phyloP scores from a whole-genome alignment of 169 alveolate species.

The Miamiensis avidus region DNA sequence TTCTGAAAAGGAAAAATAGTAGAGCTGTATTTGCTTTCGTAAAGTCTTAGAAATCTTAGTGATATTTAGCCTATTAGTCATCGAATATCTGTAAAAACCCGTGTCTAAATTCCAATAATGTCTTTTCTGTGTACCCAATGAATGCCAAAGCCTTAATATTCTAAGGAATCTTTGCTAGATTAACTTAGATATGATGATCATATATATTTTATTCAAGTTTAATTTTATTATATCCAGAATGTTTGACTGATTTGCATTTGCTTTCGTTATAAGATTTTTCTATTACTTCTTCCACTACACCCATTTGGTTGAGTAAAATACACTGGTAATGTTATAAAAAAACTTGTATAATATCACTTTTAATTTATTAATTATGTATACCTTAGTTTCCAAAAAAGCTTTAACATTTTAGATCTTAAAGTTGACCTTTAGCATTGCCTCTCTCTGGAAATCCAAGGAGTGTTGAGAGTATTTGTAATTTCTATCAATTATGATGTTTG shows the following conservation, averaged over 20 bases:
- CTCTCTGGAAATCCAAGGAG: neutral
- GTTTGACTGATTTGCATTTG: neutral
- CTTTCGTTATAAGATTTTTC: neutral
- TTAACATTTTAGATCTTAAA: neutral
- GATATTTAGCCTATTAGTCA: neutral
- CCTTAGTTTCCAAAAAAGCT: neutral
- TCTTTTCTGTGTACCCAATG: neutral
- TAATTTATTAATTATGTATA: neutral
- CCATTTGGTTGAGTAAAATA: neutral
- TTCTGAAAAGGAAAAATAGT: neutral
- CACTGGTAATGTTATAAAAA: neutral
- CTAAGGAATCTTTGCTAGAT: neutral
- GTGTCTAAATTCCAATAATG: neutral
- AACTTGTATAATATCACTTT: too few species aligned
- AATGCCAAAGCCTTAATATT: neutral
- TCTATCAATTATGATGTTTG: neutral
- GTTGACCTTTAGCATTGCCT: neutral
- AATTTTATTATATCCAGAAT: neutral
- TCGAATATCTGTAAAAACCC: neutral
- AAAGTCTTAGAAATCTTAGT: neutral
- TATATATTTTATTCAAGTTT: neutral
- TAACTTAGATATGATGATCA: neutral
- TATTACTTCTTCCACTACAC: neutral
- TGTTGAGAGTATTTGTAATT: neutral
- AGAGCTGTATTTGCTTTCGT: neutral